Evolutionary conservation across 805 yeast genomes (phyloP), one percentile per base, ranked within the genome.

Genomic region (Candida manassasensis): DNA sequence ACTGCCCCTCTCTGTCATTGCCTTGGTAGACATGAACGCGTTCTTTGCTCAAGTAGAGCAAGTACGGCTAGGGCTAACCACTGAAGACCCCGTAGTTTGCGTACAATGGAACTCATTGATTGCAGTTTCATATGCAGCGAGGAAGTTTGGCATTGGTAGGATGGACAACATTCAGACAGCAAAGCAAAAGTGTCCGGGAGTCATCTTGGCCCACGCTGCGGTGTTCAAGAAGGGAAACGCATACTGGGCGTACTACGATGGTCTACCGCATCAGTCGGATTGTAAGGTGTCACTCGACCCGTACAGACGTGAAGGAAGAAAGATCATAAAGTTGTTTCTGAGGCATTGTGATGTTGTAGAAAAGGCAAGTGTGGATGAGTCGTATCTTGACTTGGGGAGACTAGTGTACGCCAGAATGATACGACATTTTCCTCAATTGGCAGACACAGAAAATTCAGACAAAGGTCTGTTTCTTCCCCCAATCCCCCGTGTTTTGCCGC

Each of bases 11-110:
- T 69, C 96, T 0, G 83, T 84, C 16, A 74, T 93, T 25, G 88
- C 83, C 6, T 94, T 88, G 48, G 73, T 93, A 16, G 98, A 93
- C 59, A 74, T 87, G 49, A 95, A 93, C 61, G 97, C 97, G 9
- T 93, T 89, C 57, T 93, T 84, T 59, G 96, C 98, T 0, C 98
- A 93, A 53, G 93, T 82, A 19, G 97, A 93, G 50, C 90, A 83
- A 45, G 64, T 85, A 4, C 61, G 96, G 27, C 67, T 86, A 12
- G 81, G 81, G 0, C 59, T 82, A 11, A 58, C 79, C 2, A 64
- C 63, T 2, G 75, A 78, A 2, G 89, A 79, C 42, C 97, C 98
- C 0, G 82, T 93, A 2, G 97, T 88, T 0, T 89, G 97, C 55
- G 86, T 87, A 4, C 98, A 93, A 51, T 93, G 98, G 98, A 69